These are phyloP conservation scores for Setaria italica DNA, from an alignment of 202 grass and related monocot species.

Conservation along the genomic window DNA sequence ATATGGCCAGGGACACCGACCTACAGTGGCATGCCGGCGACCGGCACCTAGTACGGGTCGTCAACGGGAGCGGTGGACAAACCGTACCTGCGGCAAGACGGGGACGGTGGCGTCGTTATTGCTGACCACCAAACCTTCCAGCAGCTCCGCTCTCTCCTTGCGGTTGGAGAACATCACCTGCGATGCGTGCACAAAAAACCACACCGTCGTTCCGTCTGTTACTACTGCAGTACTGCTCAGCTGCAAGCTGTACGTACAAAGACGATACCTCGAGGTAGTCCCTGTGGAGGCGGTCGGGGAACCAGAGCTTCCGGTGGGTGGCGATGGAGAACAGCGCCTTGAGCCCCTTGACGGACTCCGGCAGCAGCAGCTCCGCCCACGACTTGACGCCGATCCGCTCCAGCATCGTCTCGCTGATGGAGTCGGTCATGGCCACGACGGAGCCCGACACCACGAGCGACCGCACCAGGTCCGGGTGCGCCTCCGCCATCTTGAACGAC, in stretches of 20 bases:
- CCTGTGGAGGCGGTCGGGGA: slow-evolving; percentile 75
- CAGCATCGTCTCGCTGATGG: slow-evolving; percentile 63
- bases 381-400: slow-evolving; percentile 78
- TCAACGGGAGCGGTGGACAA: slow-evolving; percentile 31
- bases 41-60: background rate
- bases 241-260: no score
- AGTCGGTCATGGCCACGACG: slow-evolving; percentile 88
- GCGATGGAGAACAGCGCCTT: slow-evolving; percentile 81
- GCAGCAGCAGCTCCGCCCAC: slow-evolving; percentile 78
- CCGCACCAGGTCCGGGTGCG: slow-evolving; percentile 61
- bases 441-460: slow-evolving; percentile 83
- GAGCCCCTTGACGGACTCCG: slow-evolving; percentile 84
- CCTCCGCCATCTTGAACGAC: slow-evolving; percentile 82
- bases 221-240: no score
- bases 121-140: slow-evolving; percentile 90
- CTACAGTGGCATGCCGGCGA: background rate
- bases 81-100: slow-evolving; percentile 64
- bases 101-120: slow-evolving; percentile 80
- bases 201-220: background rate
- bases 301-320: slow-evolving; percentile 74
- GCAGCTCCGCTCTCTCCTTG: slow-evolving; percentile 88
- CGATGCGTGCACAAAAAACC: slow-evolving; percentile 1
- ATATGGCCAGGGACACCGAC: background rate
- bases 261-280: slow-evolving; percentile 73
- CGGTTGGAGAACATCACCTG: slow-evolving; percentile 95